phyloP scores from a whole-genome alignment of 257 asterid species.

The Salvia hispanica region DNA sequence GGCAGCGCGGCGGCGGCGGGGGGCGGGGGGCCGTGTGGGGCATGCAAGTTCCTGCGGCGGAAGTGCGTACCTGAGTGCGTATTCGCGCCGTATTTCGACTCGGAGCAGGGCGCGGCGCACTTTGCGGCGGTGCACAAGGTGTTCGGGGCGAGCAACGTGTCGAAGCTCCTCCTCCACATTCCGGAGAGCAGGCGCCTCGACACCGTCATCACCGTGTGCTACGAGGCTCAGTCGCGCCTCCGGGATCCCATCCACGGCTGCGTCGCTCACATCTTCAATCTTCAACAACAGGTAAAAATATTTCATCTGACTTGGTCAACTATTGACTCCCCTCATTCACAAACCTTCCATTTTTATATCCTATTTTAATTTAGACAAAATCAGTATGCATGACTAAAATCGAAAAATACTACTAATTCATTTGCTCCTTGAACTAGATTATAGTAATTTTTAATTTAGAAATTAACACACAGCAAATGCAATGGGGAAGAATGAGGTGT shows the following conservation, averaged over 20 bases:
- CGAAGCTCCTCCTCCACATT: constrained; percentile 80
- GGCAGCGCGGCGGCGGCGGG: constrained; percentile 28
- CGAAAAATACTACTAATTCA: too few relatives aligned
- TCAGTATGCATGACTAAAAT: too few relatives aligned
- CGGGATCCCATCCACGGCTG: constrained; percentile 91
- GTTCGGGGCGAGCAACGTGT: constrained; percentile 94
- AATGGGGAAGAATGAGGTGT: constrained; percentile 32
- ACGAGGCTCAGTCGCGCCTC: constrained; percentile 91
- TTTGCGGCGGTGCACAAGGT: constrained; percentile 98
- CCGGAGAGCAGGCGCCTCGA: constrained; percentile 77
- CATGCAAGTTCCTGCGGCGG: constrained; percentile 95
- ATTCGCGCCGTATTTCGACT: constrained; percentile 90
- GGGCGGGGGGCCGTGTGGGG: constrained; percentile 91
- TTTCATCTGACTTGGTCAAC: constrained; percentile 63
- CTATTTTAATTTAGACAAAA: too few relatives aligned
- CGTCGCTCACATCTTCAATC: constrained; percentile 79
- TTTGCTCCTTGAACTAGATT: too few relatives aligned
- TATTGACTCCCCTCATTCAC: neutral
- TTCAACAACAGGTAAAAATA: constrained; percentile 93
- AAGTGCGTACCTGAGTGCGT: constrained; percentile 88
- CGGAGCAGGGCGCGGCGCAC: constrained; percentile 96
- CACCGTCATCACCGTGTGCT: constrained; percentile 83
- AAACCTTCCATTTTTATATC: too few relatives aligned
- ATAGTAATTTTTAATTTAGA: too few relatives aligned
- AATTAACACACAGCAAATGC: neutral